Evolutionary conservation across 257 asterid genomes (phyloP).

Genomic region (Coffea canephora): DNA sequence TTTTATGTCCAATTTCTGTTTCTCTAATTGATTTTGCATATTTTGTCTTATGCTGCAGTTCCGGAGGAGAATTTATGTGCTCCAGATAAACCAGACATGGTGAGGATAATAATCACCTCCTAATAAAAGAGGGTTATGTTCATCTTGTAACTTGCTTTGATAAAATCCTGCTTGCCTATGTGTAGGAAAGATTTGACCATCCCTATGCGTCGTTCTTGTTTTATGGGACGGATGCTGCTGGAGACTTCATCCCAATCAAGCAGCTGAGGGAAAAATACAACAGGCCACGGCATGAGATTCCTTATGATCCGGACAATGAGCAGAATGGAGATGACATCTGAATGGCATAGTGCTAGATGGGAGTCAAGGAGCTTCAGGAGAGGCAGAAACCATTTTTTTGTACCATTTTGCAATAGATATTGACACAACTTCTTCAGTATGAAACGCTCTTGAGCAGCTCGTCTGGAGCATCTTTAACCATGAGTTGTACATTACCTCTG

Average conservation of each 20-base stretch:
- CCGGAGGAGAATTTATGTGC: conserved; percentile 76
- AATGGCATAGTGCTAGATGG: background rate
- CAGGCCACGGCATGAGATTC: conserved; percentile 84
- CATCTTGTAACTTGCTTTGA: conserved; percentile 11
- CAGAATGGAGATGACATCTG: conserved; percentile 43
- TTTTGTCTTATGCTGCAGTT: conserved; percentile 50
- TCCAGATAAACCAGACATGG: conserved; percentile 57
- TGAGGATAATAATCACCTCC: conserved; percentile 28
- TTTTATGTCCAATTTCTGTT: background rate
- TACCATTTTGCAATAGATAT: background rate
- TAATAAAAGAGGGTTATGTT: background rate
- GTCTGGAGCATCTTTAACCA: background rate
- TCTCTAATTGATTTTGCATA: conserved; percentile 6
- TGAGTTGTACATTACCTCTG: background rate
- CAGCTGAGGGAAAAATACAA: conserved; percentile 88
- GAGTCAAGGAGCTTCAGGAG: background rate
- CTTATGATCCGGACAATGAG: conserved; percentile 52
- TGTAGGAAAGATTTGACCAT: conserved; percentile 81
- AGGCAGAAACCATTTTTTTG: background rate
- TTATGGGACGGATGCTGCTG: conserved; percentile 82
- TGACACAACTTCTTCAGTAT: background rate
- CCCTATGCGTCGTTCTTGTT: conserved; percentile 86
- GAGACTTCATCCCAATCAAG: conserved; percentile 88
- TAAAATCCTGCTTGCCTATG: conserved; percentile 5
- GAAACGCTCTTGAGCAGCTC: conserved; percentile 3